These are phyloP conservation scores for Arabidopsis thaliana DNA, from an alignment of 345 rosid species.

Conservation along the genomic window TAIR10.1 NC_003076.8:21718001-21718500, in stretches of 20 bases:
- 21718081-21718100: conserved; percentile 6
- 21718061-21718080: conserved; percentile 21
- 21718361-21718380: background rate
- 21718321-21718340: background rate
- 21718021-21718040: conserved; percentile 27
- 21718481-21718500: too few relatives aligned
- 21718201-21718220: background rate
- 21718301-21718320: background rate
- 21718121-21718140: background rate
- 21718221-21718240: background rate
- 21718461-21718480: background rate
- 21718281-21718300: background rate
- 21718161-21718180: background rate
- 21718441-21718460: too few relatives aligned
- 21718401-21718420: background rate
- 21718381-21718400: background rate
- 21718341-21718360: background rate
- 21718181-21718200: conserved; percentile 29
- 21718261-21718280: background rate
- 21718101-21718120: conserved; percentile 9
- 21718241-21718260: background rate
- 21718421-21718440: background rate
- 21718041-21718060: conserved; percentile 2
- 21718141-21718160: background rate
- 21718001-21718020: conserved; percentile 11